A percentile compares a stretch with the other conserved stretches of the same genome.
These are phyloP conservation scores for Trichoderma sp. DNA, from an alignment of 2,329 filamentous ascomycete species.

Conservation along the genomic window DNA sequence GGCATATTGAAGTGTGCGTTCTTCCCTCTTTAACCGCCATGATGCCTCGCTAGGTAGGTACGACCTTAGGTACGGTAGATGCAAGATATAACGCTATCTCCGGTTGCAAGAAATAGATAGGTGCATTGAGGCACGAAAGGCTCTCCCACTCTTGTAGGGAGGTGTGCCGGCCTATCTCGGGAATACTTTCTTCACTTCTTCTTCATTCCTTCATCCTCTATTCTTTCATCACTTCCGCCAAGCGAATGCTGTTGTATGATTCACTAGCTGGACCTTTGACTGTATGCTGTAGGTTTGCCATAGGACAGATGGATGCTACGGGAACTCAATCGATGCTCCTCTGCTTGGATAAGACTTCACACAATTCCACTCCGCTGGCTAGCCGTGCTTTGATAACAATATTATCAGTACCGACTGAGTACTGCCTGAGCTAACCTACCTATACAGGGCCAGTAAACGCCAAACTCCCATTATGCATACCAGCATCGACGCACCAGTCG, in stretches of 20 bases:
- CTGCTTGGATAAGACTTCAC: background rate
- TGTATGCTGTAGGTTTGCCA: no score
- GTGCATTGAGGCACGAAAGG: background rate
- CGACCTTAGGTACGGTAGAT: background rate
- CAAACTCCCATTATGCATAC: slow-evolving; percentile 23
- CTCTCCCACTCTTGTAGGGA: background rate
- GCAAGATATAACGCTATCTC: slow-evolving; percentile 2
- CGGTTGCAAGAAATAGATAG: background rate
- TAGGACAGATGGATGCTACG: background rate
- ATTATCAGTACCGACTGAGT: background rate
- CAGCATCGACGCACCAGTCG: background rate
- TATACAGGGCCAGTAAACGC: slow-evolving; percentile 9
- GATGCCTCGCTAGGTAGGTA: slow-evolving; percentile 19
- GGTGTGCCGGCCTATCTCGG: background rate
- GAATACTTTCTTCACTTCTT: no score
- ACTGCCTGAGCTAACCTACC: background rate
- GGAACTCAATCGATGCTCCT: background rate
- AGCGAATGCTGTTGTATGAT: no score
- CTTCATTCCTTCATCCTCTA: no score
- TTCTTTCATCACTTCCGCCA: no score
- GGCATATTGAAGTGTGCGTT: background rate
- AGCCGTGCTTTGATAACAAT: background rate
- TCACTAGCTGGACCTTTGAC: no score
- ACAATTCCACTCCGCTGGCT: background rate
- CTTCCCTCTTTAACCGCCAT: slow-evolving; percentile 19